Evolutionary conservation across 345 rosid species (phyloP).

Genomic region (Aquilaria sinensis): DNA sequence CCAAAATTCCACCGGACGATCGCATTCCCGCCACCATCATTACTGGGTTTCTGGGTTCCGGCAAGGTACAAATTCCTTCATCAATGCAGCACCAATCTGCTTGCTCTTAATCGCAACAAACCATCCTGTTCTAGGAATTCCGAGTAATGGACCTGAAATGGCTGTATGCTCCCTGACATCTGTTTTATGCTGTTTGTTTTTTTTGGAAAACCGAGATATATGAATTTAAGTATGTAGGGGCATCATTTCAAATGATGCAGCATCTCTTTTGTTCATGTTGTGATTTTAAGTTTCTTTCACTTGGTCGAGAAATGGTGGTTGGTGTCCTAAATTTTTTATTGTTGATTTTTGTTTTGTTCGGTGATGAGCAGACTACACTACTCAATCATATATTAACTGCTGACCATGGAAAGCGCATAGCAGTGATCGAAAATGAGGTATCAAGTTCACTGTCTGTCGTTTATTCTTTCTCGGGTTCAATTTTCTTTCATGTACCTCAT

Average conservation of each 20-base stretch:
- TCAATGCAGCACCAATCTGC: not conserved
- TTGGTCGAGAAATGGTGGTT: not conserved
- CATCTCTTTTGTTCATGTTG: too few relatives aligned
- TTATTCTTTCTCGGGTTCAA: not conserved
- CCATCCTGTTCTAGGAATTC: too few relatives aligned
- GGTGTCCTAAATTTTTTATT: not conserved
- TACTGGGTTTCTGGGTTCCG: conserved; percentile 93
- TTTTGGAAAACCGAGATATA: too few relatives aligned
- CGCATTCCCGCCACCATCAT: conserved; percentile 95
- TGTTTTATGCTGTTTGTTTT: too few relatives aligned
- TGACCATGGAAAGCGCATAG: conserved; percentile 92
- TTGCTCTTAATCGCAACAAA: not conserved
- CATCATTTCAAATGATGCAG: too few relatives aligned
- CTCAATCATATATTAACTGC: conserved; percentile 93
- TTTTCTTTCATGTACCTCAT: not conserved
- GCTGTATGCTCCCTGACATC: too few relatives aligned
- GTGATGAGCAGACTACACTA: conserved; percentile 67
- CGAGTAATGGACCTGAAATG: not conserved
- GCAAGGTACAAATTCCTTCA: conserved; percentile 43
- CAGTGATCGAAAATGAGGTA: conserved; percentile 97
- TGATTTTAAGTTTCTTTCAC: not conserved
- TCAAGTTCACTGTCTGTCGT: not conserved
- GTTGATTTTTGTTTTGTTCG: not conserved
- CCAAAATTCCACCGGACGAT: conserved; percentile 71
- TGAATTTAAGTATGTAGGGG: too few relatives aligned